Conservation (phyloP, 768 basidiomycete genomes). For the Imleria badia region DNA sequence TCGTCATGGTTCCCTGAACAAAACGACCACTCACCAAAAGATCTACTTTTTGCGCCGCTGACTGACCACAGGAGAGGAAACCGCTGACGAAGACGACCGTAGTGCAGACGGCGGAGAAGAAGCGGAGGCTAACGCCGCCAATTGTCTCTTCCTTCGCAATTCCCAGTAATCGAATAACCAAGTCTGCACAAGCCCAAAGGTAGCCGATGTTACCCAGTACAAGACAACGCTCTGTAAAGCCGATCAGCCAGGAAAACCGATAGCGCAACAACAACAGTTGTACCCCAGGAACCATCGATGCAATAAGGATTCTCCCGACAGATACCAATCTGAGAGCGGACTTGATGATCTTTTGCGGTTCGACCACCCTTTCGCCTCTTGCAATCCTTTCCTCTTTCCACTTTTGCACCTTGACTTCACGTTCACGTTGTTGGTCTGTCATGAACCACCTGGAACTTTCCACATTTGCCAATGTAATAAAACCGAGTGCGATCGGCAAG, state of each 20-base stretch:
- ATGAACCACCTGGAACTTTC: constrained; percentile 76
- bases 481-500: constrained; percentile 68
- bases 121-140: constrained; percentile 1
- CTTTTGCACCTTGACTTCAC: constrained; percentile 46
- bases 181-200: constrained; percentile 71
- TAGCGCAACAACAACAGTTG: constrained; percentile 15
- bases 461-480: constrained; percentile 76
- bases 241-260: constrained; percentile 1
- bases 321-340: constrained; percentile 55
- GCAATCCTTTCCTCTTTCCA: constrained; percentile 44
- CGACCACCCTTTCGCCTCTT: constrained; percentile 44
- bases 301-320: constrained; percentile 64
- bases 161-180: constrained; percentile 73
- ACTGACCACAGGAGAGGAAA: not conserved
- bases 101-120: not conserved
- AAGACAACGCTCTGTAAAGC: constrained; percentile 53
- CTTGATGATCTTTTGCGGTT: constrained; percentile 53
- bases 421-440: constrained; percentile 54
- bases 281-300: constrained; percentile 72
- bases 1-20: constrained; percentile 55
- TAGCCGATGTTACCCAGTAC: constrained; percentile 78
- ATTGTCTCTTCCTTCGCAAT: constrained; percentile 35
- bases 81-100: not conserved
- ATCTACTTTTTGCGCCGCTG: constrained; percentile 17
- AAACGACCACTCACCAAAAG: constrained; percentile 16